Evolutionary conservation across 2,329 filamentous ascomycete genomes (phyloP).

Genomic region (Chaetoscypha palmicola): DNA sequence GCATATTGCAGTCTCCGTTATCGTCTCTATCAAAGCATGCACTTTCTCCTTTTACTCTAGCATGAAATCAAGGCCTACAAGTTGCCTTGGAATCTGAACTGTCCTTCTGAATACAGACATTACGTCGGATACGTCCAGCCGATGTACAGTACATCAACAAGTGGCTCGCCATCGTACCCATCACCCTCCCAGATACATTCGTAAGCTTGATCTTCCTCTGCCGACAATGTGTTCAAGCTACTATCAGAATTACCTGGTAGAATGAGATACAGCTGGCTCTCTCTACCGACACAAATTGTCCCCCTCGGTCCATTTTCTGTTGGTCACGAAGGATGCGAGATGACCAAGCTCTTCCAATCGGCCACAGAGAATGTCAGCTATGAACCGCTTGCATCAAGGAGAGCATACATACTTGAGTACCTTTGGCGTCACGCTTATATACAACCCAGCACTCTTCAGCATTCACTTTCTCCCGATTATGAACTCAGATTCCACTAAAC

Average conservation of each 20-base stretch:
- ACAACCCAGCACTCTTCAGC: constrained; percentile 20
- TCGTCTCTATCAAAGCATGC: background rate
- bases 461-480: constrained; percentile 19
- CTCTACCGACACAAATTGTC: constrained; percentile 18
- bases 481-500: constrained; percentile 20
- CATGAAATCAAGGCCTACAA: constrained; percentile 23
- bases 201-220: constrained; percentile 4
- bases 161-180: constrained; percentile 25
- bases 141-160: constrained; percentile 20
- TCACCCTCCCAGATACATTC: constrained; percentile 16
- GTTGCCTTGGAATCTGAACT: background rate
- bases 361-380: constrained; percentile 9
- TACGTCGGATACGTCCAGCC: constrained; percentile 15
- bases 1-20: background rate
- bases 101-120: constrained; percentile 25
- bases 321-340: constrained; percentile 12
- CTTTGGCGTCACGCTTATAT: constrained; percentile 19
- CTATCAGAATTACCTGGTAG: constrained; percentile 22
- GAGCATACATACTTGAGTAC: constrained; percentile 10
- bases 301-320: constrained; percentile 21
- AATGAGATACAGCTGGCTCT: constrained; percentile 10
- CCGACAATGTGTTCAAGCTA: constrained; percentile 19
- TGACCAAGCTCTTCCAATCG: constrained; percentile 15
- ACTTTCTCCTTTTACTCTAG: background rate
- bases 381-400: background rate